A percentile compares a stretch with the other conserved stretches of the same genome.
Evolutionary conservation across 2,329 filamentous ascomycete species (phyloP).

Genomic region (Pseudocercospora cruenta): DNA sequence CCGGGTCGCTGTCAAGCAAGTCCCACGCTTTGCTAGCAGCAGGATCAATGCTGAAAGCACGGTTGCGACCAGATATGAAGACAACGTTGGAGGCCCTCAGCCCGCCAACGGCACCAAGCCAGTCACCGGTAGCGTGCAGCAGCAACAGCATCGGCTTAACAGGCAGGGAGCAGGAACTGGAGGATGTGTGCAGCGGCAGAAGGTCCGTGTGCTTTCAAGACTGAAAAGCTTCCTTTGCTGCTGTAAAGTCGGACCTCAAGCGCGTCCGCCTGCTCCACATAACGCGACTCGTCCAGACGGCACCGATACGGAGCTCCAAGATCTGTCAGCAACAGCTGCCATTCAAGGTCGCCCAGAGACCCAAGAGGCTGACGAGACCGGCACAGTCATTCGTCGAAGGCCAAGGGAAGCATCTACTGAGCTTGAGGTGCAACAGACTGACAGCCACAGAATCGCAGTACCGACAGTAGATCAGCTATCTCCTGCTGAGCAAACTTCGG

Average conservation of each 20-base stretch:
- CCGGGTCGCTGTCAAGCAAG: not conserved
- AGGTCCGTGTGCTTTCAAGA: not conserved
- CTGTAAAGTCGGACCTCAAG: not conserved
- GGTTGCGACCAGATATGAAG: not conserved
- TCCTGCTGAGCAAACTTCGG: not conserved
- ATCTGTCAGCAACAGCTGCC: not conserved
- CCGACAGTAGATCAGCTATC: not conserved
- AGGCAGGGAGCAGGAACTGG: not conserved
- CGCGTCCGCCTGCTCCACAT: not conserved
- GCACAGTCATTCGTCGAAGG: not conserved
- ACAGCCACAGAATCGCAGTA: not conserved
- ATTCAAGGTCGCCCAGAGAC: not conserved
- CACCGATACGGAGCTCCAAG: not conserved
- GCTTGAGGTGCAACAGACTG: not conserved
- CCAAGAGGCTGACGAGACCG: not conserved
- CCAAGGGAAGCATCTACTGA: not conserved
- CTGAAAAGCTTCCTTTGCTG: not conserved
- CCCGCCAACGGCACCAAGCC: not conserved
- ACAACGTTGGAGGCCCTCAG: not conserved
- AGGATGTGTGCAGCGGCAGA: not conserved
- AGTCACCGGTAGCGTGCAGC: not conserved
- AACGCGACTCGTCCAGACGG: not conserved
- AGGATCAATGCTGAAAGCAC: not conserved
- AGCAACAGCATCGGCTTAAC: not conserved
- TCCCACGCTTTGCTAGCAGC: not conserved